Percentiles rank a stretch among this genome's conserved stretches.
Conservation (phyloP, 2,329 filamentous ascomycete genomes). For the Colletotrichum cordylinicola region DNA sequence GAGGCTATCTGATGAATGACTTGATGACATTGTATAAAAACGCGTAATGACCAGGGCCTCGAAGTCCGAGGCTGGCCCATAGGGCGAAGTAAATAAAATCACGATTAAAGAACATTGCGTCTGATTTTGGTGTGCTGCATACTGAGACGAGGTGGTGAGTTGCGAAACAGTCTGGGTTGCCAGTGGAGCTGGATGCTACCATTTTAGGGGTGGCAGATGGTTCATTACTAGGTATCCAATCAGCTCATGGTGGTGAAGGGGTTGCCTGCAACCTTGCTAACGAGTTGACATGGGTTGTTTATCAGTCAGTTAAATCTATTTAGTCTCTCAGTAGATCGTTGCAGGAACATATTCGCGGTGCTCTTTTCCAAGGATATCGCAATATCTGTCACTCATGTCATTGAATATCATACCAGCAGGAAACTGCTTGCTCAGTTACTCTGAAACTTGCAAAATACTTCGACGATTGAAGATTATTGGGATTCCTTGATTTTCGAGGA, state of each 20-base stretch:
- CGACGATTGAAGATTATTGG: background rate
- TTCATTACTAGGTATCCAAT: background rate
- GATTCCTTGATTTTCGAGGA: background rate
- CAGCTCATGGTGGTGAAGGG: background rate
- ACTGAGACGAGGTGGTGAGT: background rate
- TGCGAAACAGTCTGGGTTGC: background rate
- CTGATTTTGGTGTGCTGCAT: background rate
- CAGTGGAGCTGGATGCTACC: background rate
- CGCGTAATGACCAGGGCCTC: slow-evolving; percentile 1
- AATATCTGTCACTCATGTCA: background rate
- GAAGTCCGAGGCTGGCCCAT: background rate
- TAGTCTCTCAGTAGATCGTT: background rate
- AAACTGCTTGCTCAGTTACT: background rate
- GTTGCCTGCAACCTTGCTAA: background rate
- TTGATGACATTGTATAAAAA: slow-evolving; percentile 13
- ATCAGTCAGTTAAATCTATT: too few species aligned
- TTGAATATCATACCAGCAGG: background rate
- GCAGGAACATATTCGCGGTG: background rate
- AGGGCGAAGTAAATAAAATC: background rate
- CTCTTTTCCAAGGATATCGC: background rate
- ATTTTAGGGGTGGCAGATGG: background rate
- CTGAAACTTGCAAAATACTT: background rate
- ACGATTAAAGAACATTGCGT: background rate
- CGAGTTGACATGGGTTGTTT: background rate
- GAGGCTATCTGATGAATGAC: background rate